A percentile compares a stretch with the other conserved stretches of the same genome.
These are phyloP conservation scores for Calendula officinalis DNA, from an alignment of 129 eudicot species.

Conservation along the genomic window DNA sequence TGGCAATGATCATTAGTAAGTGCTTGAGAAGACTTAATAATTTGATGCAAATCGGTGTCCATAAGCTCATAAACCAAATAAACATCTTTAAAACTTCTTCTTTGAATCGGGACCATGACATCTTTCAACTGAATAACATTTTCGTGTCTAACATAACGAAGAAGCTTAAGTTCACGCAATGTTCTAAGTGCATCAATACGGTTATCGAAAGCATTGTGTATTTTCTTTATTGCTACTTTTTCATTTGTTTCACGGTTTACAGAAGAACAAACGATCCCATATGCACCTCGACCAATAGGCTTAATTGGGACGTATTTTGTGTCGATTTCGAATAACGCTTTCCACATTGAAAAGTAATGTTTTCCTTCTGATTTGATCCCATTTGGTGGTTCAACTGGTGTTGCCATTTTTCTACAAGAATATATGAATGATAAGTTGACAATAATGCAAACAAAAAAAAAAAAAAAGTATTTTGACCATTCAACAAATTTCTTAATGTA, in stretches of 20 bases:
- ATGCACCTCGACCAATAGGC: slow-evolving; percentile 71
- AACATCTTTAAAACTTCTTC: slow-evolving; percentile 71
- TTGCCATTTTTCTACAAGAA: slow-evolving; percentile 51
- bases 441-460: slow-evolving; percentile 4
- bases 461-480: not conserved
- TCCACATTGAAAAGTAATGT: slow-evolving; percentile 88
- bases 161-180: slow-evolving; percentile 68
- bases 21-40: slow-evolving; percentile 69
- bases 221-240: slow-evolving; percentile 75
- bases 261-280: slow-evolving; percentile 80
- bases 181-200: slow-evolving; percentile 76
- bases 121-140: slow-evolving; percentile 68
- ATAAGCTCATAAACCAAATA: slow-evolving; percentile 82
- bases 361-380: slow-evolving; percentile 61
- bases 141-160: slow-evolving; percentile 67
- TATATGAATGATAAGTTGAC: slow-evolving; percentile 12
- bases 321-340: slow-evolving; percentile 69
- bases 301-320: slow-evolving; percentile 72
- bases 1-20: slow-evolving; percentile 78
- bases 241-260: slow-evolving; percentile 77
- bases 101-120: slow-evolving; percentile 68
- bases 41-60: slow-evolving; percentile 76
- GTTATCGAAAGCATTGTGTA: slow-evolving; percentile 67
- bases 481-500: slow-evolving; percentile 2
- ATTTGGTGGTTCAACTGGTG: slow-evolving; percentile 84